Base-by-base conservation (phyloP, 257 asterid genomes). In the Scutellaria barbata region DNA sequence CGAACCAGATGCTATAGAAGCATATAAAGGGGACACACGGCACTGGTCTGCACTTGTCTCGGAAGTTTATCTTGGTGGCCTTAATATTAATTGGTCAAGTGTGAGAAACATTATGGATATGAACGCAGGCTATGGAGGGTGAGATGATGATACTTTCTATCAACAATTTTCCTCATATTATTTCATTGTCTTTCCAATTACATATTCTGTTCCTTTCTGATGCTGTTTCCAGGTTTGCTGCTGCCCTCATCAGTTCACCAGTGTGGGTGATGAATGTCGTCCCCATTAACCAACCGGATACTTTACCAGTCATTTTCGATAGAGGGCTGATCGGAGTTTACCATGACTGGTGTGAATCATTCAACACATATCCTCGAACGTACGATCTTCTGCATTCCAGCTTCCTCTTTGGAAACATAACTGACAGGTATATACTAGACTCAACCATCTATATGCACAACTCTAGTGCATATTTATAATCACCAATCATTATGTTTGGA, bases 301-400 rank as follows among this genome's bases (percentile, higher is more conserved):
- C 96, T 25, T 80, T 92, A 72, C 46, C 97, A 0, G 75, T 87
- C 66, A 88, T 95, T 55, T 92, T 80, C 13, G 98, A 95, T 72
- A 83, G 98, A 81, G 99, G 99, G 59, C 85, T 95, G 69, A 79
- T 95, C 18, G 98, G 98, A 37, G 74, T 87, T 43, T 90, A 95
- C 84, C 99, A 95, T n/a, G 99, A 95, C 63, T 95, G 99, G 99
- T 95, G 99, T 7, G 99, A 92, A 81, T 87, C 97, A 39, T 83
- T 92, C 30, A 92, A 80, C 80, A 89, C 98, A 46, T 95, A 95
- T 75, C 98, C 99, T 11, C 82, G 98, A 70, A 81, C 99, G 59
- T 92, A 78, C 51, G 98, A 95, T 88, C 96, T 95, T 80, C 87
- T 95, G 69, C 97, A 95, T 74, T 77, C 98, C 45, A 88, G 90